Percentiles rank a stretch among this genome's conserved stretches.
These are phyloP conservation scores for Xylaria castorea DNA, from an alignment of 495 filamentous ascomycete species.

Conservation along the genomic window DNA sequence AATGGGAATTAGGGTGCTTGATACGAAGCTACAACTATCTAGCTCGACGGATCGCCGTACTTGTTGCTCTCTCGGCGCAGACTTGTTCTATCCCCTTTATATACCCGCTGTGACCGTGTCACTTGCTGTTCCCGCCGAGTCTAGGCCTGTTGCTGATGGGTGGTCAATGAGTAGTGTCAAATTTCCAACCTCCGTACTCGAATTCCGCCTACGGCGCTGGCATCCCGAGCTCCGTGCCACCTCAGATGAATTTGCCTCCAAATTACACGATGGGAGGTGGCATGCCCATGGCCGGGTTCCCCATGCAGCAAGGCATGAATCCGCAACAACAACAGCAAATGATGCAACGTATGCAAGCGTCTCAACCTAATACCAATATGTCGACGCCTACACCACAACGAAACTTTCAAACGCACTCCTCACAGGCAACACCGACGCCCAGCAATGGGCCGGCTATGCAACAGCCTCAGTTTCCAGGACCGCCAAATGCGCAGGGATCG, in stretches of 20 bases:
- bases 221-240: slow-evolving; percentile 49
- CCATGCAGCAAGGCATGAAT: slow-evolving; percentile 46
- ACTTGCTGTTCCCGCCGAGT: neutral
- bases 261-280: slow-evolving; percentile 56
- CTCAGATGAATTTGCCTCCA: slow-evolving; percentile 53
- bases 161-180: slow-evolving; percentile 48
- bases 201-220: slow-evolving; percentile 56
- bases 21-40: slow-evolving; percentile 2
- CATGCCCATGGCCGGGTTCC: slow-evolving; percentile 50
- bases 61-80: neutral
- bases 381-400: slow-evolving; percentile 50
- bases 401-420: slow-evolving; percentile 42
- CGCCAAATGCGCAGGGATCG: slow-evolving; percentile 40
- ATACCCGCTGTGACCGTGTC: neutral
- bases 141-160: slow-evolving; percentile 19
- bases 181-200: slow-evolving; percentile 60
- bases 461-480: slow-evolving; percentile 43
- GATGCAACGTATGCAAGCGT: slow-evolving; percentile 55
- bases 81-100: neutral
- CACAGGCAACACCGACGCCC: slow-evolving; percentile 44
- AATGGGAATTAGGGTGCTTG: neutral
- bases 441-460: slow-evolving; percentile 44
- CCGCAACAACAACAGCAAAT: slow-evolving; percentile 50
- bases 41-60: slow-evolving; percentile 2
- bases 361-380: slow-evolving; percentile 48